Conservation (phyloP, 176 grass and related monocot species). For the Oryza meyeriana region DNA sequence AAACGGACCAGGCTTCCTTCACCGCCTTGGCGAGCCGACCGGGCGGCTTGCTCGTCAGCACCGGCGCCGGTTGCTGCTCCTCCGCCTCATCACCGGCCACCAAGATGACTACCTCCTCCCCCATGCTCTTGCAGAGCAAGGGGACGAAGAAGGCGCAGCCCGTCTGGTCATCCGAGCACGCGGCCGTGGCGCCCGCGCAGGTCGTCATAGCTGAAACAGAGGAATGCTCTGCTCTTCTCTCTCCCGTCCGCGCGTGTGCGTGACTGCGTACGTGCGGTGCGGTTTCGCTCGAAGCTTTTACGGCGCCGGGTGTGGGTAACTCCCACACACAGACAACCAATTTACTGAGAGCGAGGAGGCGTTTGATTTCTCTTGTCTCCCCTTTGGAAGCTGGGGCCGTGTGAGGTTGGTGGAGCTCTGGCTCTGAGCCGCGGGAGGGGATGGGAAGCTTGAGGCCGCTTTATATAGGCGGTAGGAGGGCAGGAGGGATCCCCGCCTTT, state of each 20-base stretch:
- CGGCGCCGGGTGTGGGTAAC: slow-evolving; percentile 10
- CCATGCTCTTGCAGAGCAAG: slow-evolving; percentile 35
- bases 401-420: slow-evolving; percentile 17
- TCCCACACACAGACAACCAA: not conserved
- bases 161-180: slow-evolving; percentile 19
- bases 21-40: slow-evolving; percentile 29
- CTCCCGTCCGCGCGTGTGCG: not conserved
- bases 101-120: slow-evolving; percentile 25
- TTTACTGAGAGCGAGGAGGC: not conserved
- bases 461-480: slow-evolving; percentile 26
- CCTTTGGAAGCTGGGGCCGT: slow-evolving; percentile 18
- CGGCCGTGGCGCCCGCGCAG: slow-evolving; percentile 16
- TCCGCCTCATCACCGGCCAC: slow-evolving; percentile 1
- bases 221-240: slow-evolving; percentile 19
- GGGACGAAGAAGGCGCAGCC: slow-evolving; percentile 5
- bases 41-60: slow-evolving; percentile 32
- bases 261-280: slow-evolving; percentile 2
- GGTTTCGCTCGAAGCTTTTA: slow-evolving; percentile 12
- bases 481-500: too few species aligned
- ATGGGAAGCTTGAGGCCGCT: not conserved
- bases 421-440: slow-evolving; percentile 4
- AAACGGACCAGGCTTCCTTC: slow-evolving; percentile 34
- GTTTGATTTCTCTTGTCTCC: slow-evolving; percentile 24
- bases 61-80: slow-evolving; percentile 15
- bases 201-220: slow-evolving; percentile 37